phyloP scores from a whole-genome alignment of 2,329 filamentous ascomycete species.

The Lasiodiplodia gonubiensis region DNA sequence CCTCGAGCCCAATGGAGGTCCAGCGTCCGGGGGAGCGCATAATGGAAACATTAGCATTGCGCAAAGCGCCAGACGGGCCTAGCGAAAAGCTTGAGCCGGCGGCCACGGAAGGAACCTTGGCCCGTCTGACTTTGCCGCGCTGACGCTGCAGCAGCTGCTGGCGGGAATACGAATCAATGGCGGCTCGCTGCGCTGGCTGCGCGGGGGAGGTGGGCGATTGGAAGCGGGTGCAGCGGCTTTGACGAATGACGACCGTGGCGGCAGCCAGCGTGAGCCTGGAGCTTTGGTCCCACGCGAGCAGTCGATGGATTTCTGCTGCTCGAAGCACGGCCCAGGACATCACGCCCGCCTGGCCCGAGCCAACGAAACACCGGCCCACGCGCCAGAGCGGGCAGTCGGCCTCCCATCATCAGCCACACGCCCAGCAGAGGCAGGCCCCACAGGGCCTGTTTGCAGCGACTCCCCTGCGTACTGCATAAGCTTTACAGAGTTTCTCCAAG shows the following conservation, averaged over 20 bases:
- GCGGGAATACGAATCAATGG: conserved; percentile 13
- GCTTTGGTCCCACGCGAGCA: conserved; percentile 1
- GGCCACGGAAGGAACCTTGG: conserved; percentile 9
- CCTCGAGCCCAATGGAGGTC: conserved; percentile 8
- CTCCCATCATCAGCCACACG: background rate
- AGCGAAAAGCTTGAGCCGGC: conserved; percentile 21
- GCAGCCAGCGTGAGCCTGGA: background rate
- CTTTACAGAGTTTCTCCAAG: background rate
- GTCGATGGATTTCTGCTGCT: conserved; percentile 2
- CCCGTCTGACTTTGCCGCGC: background rate
- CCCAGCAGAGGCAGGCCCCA: background rate
- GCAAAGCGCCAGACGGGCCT: conserved; percentile 17
- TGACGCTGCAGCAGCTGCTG: background rate
- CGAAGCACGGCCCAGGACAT: conserved; percentile 18
- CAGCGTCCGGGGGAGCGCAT: conserved; percentile 9
- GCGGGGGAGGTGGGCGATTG: background rate
- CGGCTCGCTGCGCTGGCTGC: conserved; percentile 8
- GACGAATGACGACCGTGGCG: background rate
- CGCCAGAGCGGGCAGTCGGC: background rate
- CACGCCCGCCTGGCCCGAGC: conserved; percentile 19
- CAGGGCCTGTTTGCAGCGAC: background rate
- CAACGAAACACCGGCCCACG: conserved; percentile 8
- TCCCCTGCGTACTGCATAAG: conserved; percentile 20
- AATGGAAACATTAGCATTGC: conserved; percentile 16
- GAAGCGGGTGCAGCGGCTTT: background rate